Evolutionary conservation across 1,284 basidiomycete genomes (phyloP).

Genomic region (Ustilago esculenta): DNA sequence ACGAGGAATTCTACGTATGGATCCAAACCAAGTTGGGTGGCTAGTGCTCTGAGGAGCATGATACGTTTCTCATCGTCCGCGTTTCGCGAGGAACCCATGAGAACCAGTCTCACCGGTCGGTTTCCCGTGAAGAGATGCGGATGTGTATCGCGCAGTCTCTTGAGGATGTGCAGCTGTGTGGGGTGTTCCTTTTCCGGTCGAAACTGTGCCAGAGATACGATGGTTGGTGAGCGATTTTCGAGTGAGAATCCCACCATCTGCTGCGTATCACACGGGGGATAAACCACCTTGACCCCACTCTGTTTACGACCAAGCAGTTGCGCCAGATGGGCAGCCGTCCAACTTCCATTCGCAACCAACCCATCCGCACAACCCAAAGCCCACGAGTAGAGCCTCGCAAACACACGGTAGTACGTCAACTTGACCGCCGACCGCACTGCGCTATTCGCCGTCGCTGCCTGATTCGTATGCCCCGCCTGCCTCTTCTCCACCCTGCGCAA

Average conservation of each 20-base stretch:
- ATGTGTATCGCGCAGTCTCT: slow-evolving; percentile 71
- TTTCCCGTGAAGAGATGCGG: slow-evolving; percentile 57
- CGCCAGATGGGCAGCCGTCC: slow-evolving; percentile 88
- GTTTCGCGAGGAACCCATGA: slow-evolving; percentile 87
- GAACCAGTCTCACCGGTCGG: slow-evolving; percentile 68
- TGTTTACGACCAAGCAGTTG: slow-evolving; percentile 33
- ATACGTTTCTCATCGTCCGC: slow-evolving; percentile 79
- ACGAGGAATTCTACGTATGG: slow-evolving; percentile 80
- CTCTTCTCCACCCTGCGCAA: slow-evolving; percentile 78
- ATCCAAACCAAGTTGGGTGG: slow-evolving; percentile 75
- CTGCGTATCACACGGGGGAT: slow-evolving; percentile 89
- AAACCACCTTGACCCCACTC: slow-evolving; percentile 72
- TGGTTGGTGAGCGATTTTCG: slow-evolving; percentile 59
- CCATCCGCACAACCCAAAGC: slow-evolving; percentile 77
- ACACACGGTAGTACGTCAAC: slow-evolving; percentile 87
- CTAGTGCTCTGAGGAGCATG: slow-evolving; percentile 73
- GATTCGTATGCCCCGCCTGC: slow-evolving; percentile 76
- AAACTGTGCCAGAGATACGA: slow-evolving; percentile 76
- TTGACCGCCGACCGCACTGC: slow-evolving; percentile 75
- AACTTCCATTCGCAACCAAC: slow-evolving; percentile 92
- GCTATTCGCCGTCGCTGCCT: slow-evolving; percentile 72
- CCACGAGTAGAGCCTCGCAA: slow-evolving; percentile 82
- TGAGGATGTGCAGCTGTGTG: slow-evolving; percentile 80
- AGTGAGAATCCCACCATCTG: slow-evolving; percentile 77
- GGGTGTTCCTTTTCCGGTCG: slow-evolving; percentile 91